Evolutionary conservation across 768 basidiomycete genomes (phyloP), one percentile per base, ranked within the genome.

Genomic region (Leccinum imitatum): DNA sequence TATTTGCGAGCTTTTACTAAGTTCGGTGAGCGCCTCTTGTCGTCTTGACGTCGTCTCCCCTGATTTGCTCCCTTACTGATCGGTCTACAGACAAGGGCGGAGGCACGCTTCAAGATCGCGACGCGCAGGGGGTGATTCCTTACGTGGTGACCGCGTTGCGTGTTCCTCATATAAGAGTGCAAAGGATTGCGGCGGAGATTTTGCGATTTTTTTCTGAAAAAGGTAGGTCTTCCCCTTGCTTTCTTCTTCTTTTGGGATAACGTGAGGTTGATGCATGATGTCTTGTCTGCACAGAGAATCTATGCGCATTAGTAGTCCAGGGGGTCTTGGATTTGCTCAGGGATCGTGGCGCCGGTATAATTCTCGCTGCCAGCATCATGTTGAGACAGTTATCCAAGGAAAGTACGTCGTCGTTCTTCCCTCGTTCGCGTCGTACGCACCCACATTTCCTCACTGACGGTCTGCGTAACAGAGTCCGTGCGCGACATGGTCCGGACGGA

Each of bases 141-240:
- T n/a, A n/a, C n/a, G n/a, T n/a, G n/a, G n/a, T n/a, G n/a, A n/a
- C n/a, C n/a, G n/a, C n/a, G n/a, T n/a, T n/a, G n/a, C n/a, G n/a
- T n/a, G n/a, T n/a, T n/a, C n/a, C n/a, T n/a, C n/a, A n/a, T n/a
- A n/a, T n/a, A n/a, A n/a, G n/a, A n/a, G n/a, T n/a, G n/a, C n/a
- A n/a, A n/a, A n/a, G n/a, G n/a, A n/a, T n/a, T n/a, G n/a, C n/a
- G n/a, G n/a, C n/a, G n/a, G n/a, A n/a, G n/a, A n/a, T n/a, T n/a
- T n/a, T n/a, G n/a, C n/a, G n/a, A n/a, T n/a, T n/a, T 19, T 58
- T 69, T n/a, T 71, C 57, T 39, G 50, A 46, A 30, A 4, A 65
- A 35, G 65, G 65, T 71, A 59, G 5, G 10, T 23, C 11, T 48
- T 48, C 21, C 47, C 19, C 39, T 17, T 41, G 7, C 0, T 17